Percentiles rank a stretch among this genome's conserved stretches.
Conservation (phyloP, 73 alveolate species). For the Symbiodinium natans region DNA sequence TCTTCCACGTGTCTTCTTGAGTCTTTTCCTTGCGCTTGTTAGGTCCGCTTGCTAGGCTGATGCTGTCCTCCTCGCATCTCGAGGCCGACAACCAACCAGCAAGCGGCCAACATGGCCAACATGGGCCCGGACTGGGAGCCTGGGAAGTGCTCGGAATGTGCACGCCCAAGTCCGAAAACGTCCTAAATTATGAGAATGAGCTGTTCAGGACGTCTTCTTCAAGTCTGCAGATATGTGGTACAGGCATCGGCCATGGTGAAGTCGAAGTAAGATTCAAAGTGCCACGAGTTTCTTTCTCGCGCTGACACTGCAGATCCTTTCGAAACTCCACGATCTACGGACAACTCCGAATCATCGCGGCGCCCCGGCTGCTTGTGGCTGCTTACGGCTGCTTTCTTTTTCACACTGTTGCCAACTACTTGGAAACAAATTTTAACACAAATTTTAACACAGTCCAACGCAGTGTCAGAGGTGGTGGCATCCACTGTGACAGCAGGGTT, state of each 20-base stretch:
- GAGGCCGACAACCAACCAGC: slow-evolving; percentile 73
- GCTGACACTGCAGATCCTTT: slow-evolving; percentile 41
- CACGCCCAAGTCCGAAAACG: neutral
- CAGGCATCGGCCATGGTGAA: neutral
- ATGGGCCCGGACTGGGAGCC: neutral
- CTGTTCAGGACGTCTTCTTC: slow-evolving; percentile 27
- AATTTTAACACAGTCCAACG: too few relatives aligned
- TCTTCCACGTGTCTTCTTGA: too few relatives aligned
- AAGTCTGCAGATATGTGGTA: slow-evolving; percentile 54
- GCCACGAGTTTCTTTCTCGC: too few relatives aligned
- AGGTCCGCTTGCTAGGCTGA: too few relatives aligned
- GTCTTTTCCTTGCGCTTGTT: too few relatives aligned
- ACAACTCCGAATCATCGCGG: slow-evolving; percentile 59
- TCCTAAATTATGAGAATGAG: neutral
- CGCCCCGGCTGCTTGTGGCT: neutral
- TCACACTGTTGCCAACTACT: too few relatives aligned
- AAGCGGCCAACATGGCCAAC: slow-evolving; percentile 41
- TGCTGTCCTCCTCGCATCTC: too few relatives aligned
- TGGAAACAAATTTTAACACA: too few relatives aligned
- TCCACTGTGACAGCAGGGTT: too few relatives aligned
- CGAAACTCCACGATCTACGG: slow-evolving; percentile 61
- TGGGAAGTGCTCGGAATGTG: neutral
- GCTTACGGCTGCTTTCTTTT: too few relatives aligned
- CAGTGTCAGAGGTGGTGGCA: too few relatives aligned
- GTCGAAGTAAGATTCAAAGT: too few relatives aligned